phyloP scores from a whole-genome alignment of 169 alveolate species.

The Eimeria maxima region DNA sequence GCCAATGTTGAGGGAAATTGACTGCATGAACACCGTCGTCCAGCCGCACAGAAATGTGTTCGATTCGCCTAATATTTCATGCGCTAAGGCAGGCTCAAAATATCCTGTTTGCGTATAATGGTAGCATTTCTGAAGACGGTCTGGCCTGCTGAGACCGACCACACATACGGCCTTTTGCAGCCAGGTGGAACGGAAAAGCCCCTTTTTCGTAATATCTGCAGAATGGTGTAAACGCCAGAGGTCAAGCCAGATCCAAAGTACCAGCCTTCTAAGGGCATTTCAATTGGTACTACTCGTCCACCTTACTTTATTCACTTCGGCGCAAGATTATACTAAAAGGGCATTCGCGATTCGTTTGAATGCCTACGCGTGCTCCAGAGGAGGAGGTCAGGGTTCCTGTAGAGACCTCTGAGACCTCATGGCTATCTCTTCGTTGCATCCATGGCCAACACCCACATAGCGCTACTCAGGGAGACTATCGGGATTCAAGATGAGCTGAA shows the following conservation, averaged over 20 bases:
- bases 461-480: no score
- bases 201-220: background rate
- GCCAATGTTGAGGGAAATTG: background rate
- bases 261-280: background rate
- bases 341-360: background rate
- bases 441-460: background rate
- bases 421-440: background rate
- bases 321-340: background rate
- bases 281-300: background rate
- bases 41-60: background rate
- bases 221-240: background rate
- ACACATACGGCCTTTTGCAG: constrained; percentile 1
- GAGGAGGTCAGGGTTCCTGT: background rate
- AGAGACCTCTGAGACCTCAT: background rate
- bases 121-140: background rate
- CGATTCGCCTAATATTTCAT: background rate
- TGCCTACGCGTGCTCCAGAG: background rate
- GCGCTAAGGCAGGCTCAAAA: background rate
- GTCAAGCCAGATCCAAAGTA: background rate
- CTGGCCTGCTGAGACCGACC: background rate
- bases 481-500: background rate
- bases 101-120: background rate
- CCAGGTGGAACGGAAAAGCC: background rate
- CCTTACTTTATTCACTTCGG: background rate
- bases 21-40: background rate